Percentiles rank a stretch among this genome's conserved stretches.
Conservation (phyloP, 495 filamentous ascomycete species). For the Lentithecium fluviatile region DNA sequence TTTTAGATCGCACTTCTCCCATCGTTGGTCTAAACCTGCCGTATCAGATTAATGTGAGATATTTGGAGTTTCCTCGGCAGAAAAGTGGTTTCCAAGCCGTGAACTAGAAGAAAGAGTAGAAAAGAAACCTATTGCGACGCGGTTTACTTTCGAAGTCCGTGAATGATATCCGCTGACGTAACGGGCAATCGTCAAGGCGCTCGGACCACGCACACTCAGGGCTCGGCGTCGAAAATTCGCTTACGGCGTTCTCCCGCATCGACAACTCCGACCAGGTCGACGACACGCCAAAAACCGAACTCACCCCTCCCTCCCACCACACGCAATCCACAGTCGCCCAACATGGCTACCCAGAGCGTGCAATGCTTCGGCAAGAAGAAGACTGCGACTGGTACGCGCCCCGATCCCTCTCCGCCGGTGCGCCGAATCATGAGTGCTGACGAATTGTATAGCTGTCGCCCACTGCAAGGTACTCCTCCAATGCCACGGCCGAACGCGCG, state of each 20-base stretch:
- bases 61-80: not conserved
- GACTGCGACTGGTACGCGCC: constrained; percentile 43
- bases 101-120: no score
- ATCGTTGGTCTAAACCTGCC: no score
- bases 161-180: not conserved
- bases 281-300: constrained; percentile 8
- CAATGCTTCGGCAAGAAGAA: constrained; percentile 83
- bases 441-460: constrained; percentile 64
- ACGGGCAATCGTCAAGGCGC: not conserved
- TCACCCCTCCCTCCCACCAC: constrained; percentile 16
- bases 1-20: no score
- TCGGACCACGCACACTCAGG: constrained; percentile 10
- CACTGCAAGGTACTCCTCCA: constrained; percentile 78
- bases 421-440: constrained; percentile 17
- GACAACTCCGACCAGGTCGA: not conserved
- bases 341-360: constrained; percentile 55
- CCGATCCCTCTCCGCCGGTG: not conserved
- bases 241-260: constrained; percentile 18
- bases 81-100: no score
- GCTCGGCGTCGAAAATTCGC: constrained; percentile 9
- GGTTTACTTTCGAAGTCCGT: no score
- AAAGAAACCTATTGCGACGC: no score
- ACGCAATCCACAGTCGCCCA: constrained; percentile 28
- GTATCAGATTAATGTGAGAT: no score
- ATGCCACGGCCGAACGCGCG: not conserved